Evolutionary conservation across 2,329 filamentous ascomycete species (phyloP).

Genomic region (Cryphonectria naterciae): DNA sequence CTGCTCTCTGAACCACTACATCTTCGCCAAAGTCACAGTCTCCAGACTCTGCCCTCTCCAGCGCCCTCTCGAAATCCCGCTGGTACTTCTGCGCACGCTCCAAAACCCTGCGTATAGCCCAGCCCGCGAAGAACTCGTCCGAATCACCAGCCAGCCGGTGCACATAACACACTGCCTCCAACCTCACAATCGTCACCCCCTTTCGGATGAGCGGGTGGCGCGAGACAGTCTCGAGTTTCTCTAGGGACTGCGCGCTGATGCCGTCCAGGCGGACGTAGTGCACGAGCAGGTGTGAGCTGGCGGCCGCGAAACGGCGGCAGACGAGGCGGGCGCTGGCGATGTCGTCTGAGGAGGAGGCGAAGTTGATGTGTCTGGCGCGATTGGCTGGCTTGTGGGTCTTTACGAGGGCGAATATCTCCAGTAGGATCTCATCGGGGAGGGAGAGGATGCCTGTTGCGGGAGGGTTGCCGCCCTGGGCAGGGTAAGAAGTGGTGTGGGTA

Average conservation of each 20-base stretch:
- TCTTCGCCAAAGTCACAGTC: neutral
- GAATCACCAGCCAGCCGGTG: conserved; percentile 8
- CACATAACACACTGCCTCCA: conserved; percentile 15
- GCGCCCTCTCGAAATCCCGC: neutral
- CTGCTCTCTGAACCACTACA: neutral
- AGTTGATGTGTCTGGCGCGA: neutral
- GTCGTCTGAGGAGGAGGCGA: conserved; percentile 18
- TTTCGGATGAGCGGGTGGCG: conserved; percentile 17
- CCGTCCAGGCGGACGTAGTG: conserved; percentile 18
- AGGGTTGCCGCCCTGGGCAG: neutral
- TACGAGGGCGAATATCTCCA: conserved; percentile 20
- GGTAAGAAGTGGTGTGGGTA: neutral
- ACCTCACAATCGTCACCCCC: conserved; percentile 11
- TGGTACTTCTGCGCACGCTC: conserved; percentile 10
- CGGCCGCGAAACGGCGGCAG: conserved; percentile 17
- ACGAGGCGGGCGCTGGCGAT: conserved; percentile 22
- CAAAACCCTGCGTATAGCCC: conserved; percentile 15
- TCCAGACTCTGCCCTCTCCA: neutral
- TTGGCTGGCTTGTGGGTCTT: conserved; percentile 19
- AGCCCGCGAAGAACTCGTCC: conserved; percentile 16
- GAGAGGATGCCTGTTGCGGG: conserved; percentile 10
- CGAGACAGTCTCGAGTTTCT: conserved; percentile 24
- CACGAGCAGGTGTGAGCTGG: conserved; percentile 24
- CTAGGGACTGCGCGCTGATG: conserved; percentile 10
- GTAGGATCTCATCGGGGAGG: conserved; percentile 23